These are phyloP conservation scores for Gossypium trilobum DNA, from an alignment of 441 rosid genomes.

Conservation along the genomic window DNA sequence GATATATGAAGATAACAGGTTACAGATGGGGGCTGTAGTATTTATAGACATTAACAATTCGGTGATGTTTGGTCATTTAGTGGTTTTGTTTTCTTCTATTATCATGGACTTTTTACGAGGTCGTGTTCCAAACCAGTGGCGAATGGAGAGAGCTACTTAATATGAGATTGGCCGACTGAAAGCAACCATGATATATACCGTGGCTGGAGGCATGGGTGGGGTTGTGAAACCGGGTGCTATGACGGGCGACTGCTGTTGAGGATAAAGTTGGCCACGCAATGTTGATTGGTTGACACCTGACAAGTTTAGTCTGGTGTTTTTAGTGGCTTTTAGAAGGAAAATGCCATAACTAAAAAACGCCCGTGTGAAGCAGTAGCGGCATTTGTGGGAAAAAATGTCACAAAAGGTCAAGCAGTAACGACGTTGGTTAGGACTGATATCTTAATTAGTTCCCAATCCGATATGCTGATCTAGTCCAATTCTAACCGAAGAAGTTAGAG, in stretches of 20 bases:
- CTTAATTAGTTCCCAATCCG: no score
- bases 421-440: no score
- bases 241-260: not conserved
- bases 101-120: not conserved
- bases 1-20: not conserved
- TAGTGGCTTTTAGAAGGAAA: no score
- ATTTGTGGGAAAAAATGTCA: no score
- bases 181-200: not conserved
- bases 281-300: not conserved
- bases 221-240: conserved; percentile 13
- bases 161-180: not conserved
- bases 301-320: not conserved
- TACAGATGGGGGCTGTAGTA: not conserved
- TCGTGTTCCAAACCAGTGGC: conserved; percentile 18
- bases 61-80: not conserved
- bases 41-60: not conserved
- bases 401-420: no score
- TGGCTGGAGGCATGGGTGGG: not conserved
- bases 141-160: not conserved
- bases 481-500: no score
- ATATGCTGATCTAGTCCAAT: no score
- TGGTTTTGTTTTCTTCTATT: not conserved
- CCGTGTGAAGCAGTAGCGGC: no score
- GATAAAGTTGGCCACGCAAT: not conserved
- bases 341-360: no score